Evolutionary conservation across 2,329 filamentous ascomycete genomes (phyloP), one percentile per base, ranked within the genome.

Genomic region (Didymella pomorum): DNA sequence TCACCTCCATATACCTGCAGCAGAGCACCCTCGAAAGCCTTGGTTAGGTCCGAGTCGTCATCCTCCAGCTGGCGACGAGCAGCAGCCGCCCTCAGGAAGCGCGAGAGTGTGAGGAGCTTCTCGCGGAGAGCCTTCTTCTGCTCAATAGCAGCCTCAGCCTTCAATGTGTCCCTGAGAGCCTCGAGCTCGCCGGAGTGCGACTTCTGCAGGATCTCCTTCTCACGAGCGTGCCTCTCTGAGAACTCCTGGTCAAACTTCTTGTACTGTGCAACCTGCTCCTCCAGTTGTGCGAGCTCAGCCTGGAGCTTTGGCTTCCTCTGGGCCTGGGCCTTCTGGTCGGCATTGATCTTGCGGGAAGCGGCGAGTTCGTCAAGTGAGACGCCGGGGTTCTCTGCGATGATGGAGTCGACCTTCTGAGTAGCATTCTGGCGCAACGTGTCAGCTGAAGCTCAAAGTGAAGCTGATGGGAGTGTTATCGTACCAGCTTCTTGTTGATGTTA

Each of bases 401-500:
- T 81, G 48, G 82, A 71, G 68, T 93, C 89, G 72, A 89, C 89
- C 80, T 91, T 93, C 69, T 86, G 84, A 65, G 88, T 88, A 75
- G 89, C 88, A 74, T 84, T 82, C 89, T 92, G 63, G 59, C 25
- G 50, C 42, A 33, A 39, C 26, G 53, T 58, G 65, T 72, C 31
- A 76, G 69, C 61, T 61, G 51, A 29, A 57, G n/a, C 37, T 37
- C 46, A 14, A n/a, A 18, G 26, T 18, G 20, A 57, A 52, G 51
- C 52, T 54, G 56, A 39, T 37, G 29, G 9, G 45, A n/a, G 28
- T 42, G 31, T 26, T 82, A 31, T 37, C 90, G 81, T 80, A 96
- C 92, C 71, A 98, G 88, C 81, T 97, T 97, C 86, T 97, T 98
- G 83, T 88, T 90, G 72, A 95, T 82, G 78, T 95, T 96, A 74